Base-by-base conservation (phyloP, 495 filamentous ascomycete species). In the Hypoxylon fuscum region DNA sequence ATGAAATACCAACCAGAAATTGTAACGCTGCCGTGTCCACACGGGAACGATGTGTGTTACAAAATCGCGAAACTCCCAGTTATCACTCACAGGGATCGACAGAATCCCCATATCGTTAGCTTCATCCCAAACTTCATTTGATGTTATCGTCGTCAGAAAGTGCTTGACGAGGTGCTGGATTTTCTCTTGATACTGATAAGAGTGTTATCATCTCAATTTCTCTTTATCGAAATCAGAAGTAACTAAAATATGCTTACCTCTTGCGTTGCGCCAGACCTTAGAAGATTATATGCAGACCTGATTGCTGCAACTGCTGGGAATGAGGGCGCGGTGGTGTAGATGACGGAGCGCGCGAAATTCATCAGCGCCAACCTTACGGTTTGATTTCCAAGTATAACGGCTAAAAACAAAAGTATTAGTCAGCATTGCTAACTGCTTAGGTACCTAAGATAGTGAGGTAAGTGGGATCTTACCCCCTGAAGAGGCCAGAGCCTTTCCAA, bases 401-500 rank as follows among this genome's bases (percentile, higher is more conserved):
- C 70, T 72, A 31, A 2, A 23, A 32, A 20, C 6, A 2, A 18
- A 34, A 20, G 3, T 15, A 11, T 5, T 10, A 27, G 9, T 52
- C 11, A 44, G 48, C 23, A 40, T 34, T 6, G 34, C 25, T 15
- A 32, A 53, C 20, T n/a, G 17, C 11, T 23, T 2, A 32, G n/a
- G n/a, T n/a, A n/a, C n/a, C n/a, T n/a, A n/a, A n/a, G n/a, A n/a
- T n/a, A n/a, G n/a, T 40, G 38, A 12, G n/a, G 18, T 32, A 18
- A 52, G 25, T 35, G 21, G 41, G 18, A 11, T 62, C 74, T 59
- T 76, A 88, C 85, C 87, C 62, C 87, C 87, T 57, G 80, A 81
- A 53, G 81, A 80, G 1, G 80, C 83, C 37, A 90, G 53, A 1
- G 84, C 83, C 64, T 89, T 90, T 7, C 87, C 84, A 71, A 83